Evolutionary conservation across 2,329 filamentous ascomycete species (phyloP).

Genomic region (Neofusicoccum sp.): DNA sequence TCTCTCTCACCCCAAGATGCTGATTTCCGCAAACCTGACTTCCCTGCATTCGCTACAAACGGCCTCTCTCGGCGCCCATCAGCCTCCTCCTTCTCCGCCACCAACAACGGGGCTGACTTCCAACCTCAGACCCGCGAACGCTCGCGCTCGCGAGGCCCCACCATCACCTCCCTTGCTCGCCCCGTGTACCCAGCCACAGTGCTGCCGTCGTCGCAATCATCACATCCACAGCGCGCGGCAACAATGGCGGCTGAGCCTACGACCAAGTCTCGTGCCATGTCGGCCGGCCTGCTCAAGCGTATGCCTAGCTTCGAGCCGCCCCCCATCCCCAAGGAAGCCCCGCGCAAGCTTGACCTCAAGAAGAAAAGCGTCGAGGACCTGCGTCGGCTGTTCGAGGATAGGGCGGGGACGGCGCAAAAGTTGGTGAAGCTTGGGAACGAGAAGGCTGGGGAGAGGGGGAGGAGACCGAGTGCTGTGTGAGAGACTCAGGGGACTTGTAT

Average conservation of each 20-base stretch:
- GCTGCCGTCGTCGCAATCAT: not conserved
- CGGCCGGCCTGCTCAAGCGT: conserved; percentile 44
- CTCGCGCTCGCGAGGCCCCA: conserved; percentile 29
- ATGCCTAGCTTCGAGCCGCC: conserved; percentile 46
- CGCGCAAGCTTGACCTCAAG: conserved; percentile 40
- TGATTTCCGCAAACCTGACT: conserved; percentile 11
- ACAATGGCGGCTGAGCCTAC: conserved; percentile 20
- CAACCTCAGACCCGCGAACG: not conserved
- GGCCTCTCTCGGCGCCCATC: conserved; percentile 1
- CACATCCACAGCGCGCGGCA: conserved; percentile 28
- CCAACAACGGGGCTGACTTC: not conserved
- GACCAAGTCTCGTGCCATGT: conserved; percentile 35
- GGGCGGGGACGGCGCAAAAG: conserved; percentile 40
- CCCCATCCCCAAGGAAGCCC: conserved; percentile 19
- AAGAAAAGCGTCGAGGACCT: conserved; percentile 50
- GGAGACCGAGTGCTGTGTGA: not conserved
- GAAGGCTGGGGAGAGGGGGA: not conserved
- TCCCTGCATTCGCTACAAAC: not conserved
- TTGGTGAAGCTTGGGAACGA: conserved; percentile 27
- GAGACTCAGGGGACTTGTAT: too few relatives aligned
- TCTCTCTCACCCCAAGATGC: conserved; percentile 17
- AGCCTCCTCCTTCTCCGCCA: not conserved
- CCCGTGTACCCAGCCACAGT: conserved; percentile 31
- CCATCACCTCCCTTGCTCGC: conserved; percentile 37
- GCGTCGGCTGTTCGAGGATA: conserved; percentile 48